Base-by-base conservation (phyloP, 1,284 basidiomycete species). In the Mycena citricolor region DNA sequence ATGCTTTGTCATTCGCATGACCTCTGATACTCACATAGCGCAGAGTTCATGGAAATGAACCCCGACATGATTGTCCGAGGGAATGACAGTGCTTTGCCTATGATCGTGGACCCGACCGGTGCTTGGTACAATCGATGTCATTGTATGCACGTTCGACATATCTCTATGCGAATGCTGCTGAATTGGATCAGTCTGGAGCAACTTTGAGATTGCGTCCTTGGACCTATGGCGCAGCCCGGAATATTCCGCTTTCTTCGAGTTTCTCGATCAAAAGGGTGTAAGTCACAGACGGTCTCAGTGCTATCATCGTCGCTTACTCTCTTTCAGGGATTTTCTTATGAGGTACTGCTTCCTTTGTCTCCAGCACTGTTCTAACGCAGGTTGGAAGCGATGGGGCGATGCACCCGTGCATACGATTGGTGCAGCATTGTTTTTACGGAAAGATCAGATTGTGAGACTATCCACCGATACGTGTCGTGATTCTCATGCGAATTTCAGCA, bases 141-240 rank as follows among this genome's bases (percentile, higher is more conserved):
- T 60, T 94, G 87, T 85, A 62, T 67, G 86, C 69, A 21, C 24
- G 16, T 28, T 30, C 51, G 26, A 17, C 25, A 30, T 22, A 14
- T n/a, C 31, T n/a, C 16, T 5, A 28, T 14, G 26, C 8, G 20
- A 14, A 19, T 20, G 19, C 21, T 5, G 24, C 7, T 32, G 20
- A 22, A 14, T n/a, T 29, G 16, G n/a, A 36, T 33, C 25, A 90
- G 87, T 90, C 72, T 92, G 90, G 90, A 86, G 80, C 57, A 92
- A 93, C 67, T 92, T 94, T 57, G 93, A 97, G 63, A 93, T 97
- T 43, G 94, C 74, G 32, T 81, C 82, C 61, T 71, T 88, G 53
- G 81, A 88, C 56, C 83, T 95, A 56, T 94, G 90, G 86, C 76
- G 93, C 53, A 68, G 75, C 21, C 80, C 91, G 51, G 81, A 84